phyloP scores from a whole-genome alignment of 345 rosid species.

The Murraya paniculata region DNA sequence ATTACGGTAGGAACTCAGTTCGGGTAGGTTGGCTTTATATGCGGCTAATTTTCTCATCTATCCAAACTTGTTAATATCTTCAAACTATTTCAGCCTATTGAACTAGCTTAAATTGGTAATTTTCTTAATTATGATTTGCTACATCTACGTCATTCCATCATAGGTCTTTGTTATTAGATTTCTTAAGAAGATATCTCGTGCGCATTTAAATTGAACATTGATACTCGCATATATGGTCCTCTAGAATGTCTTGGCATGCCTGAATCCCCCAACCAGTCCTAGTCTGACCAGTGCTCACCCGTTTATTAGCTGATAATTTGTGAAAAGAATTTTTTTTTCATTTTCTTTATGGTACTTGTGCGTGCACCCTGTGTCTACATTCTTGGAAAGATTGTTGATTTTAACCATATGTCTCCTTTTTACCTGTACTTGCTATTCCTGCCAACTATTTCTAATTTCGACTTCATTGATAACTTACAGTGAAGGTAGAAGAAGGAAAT shows the following conservation, averaged over 20 bases:
- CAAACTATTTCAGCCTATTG: neutral
- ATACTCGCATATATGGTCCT: neutral
- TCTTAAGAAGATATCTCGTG: neutral
- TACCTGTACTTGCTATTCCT: neutral
- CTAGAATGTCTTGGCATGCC: neutral
- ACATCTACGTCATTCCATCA: neutral
- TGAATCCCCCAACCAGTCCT: neutral
- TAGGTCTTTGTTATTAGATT: neutral
- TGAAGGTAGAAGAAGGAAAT: slow-evolving; percentile 90
- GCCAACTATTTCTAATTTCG: slow-evolving; percentile 16
- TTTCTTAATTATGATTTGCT: neutral
- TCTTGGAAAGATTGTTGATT: neutral
- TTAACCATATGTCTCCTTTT: neutral
- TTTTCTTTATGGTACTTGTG: neutral
- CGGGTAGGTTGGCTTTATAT: no score
- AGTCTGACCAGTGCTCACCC: neutral
- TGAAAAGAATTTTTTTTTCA: neutral
- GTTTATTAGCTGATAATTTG: neutral
- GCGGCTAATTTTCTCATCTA: neutral
- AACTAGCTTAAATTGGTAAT: neutral
- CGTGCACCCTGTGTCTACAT: neutral
- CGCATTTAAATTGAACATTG: neutral
- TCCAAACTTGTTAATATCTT: neutral
- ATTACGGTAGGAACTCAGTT: neutral
- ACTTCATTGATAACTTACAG: slow-evolving; percentile 41